Evolutionary conservation across 495 filamentous ascomycete genomes (phyloP), one percentile per base, ranked within the genome.

Genomic region (Mycothermus thermophilus): DNA sequence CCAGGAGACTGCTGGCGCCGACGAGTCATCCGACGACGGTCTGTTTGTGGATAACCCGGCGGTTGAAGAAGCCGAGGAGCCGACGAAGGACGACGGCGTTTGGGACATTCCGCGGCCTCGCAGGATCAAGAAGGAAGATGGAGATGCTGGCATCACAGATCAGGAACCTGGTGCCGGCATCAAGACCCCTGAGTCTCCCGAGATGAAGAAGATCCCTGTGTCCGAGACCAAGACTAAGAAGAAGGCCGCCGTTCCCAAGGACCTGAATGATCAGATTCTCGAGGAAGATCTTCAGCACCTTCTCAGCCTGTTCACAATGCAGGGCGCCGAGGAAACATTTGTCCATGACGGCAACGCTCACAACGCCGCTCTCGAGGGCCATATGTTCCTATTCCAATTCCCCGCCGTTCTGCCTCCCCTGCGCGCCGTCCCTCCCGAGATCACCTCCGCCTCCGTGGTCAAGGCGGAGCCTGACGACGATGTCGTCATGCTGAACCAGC

Each of bases 361-460:
- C 23, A 38, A 29, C 10, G 34, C 44, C 8, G 27, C 40, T 12
- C 44, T 51, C 19, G 67, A 67, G 19, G 67, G 68, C 16, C 63
- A 66, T 30, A 52, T 76, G 38, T 78, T 75, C 35, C 60, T 79
- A 31, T 77, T 80, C 54, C 76, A 79, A 51, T 63, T 80, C 37
- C 76, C 76, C 13, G 67, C 70, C 9, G 59, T 72, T 11, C 54
- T 78, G 0, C 74, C 75, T 12, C 64, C 68, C 3, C 56, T 79
- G 10, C 47, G 36, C 18, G 26, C 31, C 40, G 42, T 42, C 6
- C 24, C 42, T 0, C 25, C 15, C 23, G 40, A 35, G 10, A 34
- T 38, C 30, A 27, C 27, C 24, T 11, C 29, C 27, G 22, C 28
- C 25, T 32, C 13, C 21, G 38, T 28, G 11, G 37, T 52, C 15